A percentile compares a stretch with the other conserved stretches of the same genome.
Conservation (phyloP, 1,284 basidiomycete genomes). For the Taiwanofungus camphoratus region DNA sequence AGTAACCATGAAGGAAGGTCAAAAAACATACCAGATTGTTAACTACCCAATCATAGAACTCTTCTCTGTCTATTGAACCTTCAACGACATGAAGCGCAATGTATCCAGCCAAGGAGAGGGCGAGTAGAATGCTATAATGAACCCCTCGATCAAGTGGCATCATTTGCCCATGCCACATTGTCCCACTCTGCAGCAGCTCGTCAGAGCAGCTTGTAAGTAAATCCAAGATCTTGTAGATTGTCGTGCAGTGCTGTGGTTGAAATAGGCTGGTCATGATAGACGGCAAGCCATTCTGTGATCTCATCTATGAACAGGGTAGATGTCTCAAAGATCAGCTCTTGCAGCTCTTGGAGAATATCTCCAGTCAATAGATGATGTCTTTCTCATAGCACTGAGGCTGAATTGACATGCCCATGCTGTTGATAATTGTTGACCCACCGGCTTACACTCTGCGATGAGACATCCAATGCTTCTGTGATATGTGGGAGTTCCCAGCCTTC, state of each 20-base stretch:
- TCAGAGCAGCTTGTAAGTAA: constrained; percentile 9
- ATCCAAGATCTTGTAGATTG: constrained; percentile 1
- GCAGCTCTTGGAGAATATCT: too few relatives aligned
- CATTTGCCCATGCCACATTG: constrained; percentile 18
- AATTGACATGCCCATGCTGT: too few relatives aligned
- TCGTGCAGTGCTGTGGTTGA: neutral
- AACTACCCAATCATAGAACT: constrained; percentile 12
- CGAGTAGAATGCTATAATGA: constrained; percentile 23
- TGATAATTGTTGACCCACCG: too few relatives aligned
- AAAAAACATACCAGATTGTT: constrained; percentile 1
- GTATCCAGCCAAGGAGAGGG: constrained; percentile 24
- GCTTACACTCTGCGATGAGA: too few relatives aligned
- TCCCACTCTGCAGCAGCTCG: constrained; percentile 9
- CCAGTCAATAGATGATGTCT: too few relatives aligned
- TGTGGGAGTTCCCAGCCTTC: too few relatives aligned
- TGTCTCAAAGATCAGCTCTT: neutral
- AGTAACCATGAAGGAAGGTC: neutral
- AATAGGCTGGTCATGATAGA: neutral
- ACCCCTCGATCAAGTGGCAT: constrained; percentile 15
- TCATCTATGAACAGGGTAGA: constrained; percentile 8
- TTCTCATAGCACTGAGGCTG: too few relatives aligned
- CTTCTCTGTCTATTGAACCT: constrained; percentile 17
- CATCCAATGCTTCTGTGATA: too few relatives aligned
- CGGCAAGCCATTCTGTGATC: constrained; percentile 7
- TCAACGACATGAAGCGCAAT: constrained; percentile 20